Evolutionary conservation across 176 grass and related monocot species (phyloP).

Genomic region (Carex littledalei): DNA sequence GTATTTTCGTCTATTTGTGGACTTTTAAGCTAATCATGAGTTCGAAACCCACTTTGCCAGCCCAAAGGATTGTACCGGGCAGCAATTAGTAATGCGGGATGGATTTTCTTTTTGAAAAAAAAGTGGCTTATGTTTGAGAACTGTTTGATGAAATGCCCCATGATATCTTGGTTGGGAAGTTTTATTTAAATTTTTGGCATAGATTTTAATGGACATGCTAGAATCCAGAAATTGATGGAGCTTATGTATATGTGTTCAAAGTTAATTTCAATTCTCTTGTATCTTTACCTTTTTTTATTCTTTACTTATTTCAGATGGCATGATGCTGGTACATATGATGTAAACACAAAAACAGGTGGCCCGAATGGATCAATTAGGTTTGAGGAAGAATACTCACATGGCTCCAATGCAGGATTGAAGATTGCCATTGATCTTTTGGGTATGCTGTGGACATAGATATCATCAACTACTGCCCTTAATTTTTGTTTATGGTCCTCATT

Average conservation of each 20-base stretch:
- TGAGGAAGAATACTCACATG: conserved; percentile 78
- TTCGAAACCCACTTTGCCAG: background rate
- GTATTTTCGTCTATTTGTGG: background rate
- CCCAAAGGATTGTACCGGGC: background rate
- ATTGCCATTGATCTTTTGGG: conserved; percentile 94
- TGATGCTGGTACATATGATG: conserved; percentile 95
- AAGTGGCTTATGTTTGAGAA: background rate
- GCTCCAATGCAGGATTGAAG: conserved; percentile 94
- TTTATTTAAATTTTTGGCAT: background rate
- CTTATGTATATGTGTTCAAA: background rate
- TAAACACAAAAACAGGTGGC: conserved; percentile 70
- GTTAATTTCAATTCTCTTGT: background rate
- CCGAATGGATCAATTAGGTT: conserved; percentile 94
- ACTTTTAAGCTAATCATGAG: background rate
- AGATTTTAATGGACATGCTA: background rate
- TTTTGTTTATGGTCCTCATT: background rate
- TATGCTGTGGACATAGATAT: conserved; percentile 31
- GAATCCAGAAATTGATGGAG: conserved; percentile 9
- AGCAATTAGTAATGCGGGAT: background rate
- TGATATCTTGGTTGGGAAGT: background rate
- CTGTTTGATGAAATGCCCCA: conserved; percentile 8
- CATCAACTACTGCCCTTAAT: conserved; percentile 9
- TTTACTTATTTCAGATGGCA: conserved; percentile 72
- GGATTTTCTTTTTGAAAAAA: background rate
- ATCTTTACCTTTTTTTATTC: background rate